Conservation (phyloP, 805 yeast genomes). For the Schwanniomyces sp. region DNA sequence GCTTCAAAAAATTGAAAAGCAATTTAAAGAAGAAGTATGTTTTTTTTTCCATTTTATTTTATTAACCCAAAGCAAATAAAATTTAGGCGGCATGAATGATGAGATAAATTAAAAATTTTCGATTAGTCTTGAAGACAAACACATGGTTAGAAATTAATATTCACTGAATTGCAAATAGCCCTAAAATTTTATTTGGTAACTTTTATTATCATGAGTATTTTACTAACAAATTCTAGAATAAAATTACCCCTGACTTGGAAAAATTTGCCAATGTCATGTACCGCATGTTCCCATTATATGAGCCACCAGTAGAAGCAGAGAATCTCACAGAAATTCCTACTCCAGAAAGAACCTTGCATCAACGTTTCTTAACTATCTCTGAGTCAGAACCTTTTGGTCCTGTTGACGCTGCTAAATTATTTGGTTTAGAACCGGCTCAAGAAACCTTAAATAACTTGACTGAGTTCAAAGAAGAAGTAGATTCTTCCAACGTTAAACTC, state of each 20-base stretch:
- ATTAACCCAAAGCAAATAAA: not conserved
- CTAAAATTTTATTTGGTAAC: not conserved
- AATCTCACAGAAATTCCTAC: conserved; percentile 93
- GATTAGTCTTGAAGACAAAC: conserved; percentile 81
- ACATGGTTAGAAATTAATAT: conserved; percentile 48
- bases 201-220: not conserved
- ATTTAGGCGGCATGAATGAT: conserved; percentile 25
- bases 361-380: conserved; percentile 84
- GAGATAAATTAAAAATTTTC: conserved; percentile 47
- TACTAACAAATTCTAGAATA: conserved; percentile 30
- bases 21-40: conserved; percentile 64
- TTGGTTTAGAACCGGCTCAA: conserved; percentile 86
- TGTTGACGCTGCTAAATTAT: conserved; percentile 84
- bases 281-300: conserved; percentile 77
- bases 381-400: conserved; percentile 97
- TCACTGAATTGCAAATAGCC: conserved; percentile 6
- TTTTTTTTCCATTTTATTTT: conserved; percentile 5
- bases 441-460: conserved; percentile 70
- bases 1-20: conserved; percentile 63
- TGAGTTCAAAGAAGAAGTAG: conserved; percentile 53
- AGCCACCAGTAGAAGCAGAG: conserved; percentile 48
- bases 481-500: conserved; percentile 25
- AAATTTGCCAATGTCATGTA: conserved; percentile 64
- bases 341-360: conserved; percentile 76
- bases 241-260: conserved; percentile 54